Evolutionary conservation across 805 yeast genomes (phyloP).

Genomic region (Candida germanica): DNA sequence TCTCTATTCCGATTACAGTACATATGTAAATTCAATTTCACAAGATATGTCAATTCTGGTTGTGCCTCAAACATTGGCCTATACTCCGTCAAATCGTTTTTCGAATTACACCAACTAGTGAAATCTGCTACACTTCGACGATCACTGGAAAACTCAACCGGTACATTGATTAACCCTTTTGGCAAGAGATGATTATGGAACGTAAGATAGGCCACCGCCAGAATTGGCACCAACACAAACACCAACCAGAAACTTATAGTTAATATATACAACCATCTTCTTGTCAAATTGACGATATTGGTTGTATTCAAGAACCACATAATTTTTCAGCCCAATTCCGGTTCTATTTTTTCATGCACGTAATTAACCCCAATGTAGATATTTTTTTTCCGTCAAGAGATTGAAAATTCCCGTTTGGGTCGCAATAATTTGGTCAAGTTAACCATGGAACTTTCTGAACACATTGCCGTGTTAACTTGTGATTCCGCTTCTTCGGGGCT

Average conservation of each 20-base stretch:
- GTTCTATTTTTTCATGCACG: too few species aligned
- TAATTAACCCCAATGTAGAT: too few species aligned
- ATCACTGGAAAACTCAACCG: conserved; percentile 8
- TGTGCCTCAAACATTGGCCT: conserved; percentile 9
- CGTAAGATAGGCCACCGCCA: conserved; percentile 31
- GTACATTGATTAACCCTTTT: conserved; percentile 13
- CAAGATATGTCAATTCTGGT: conserved; percentile 17
- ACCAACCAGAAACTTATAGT: conserved; percentile 20
- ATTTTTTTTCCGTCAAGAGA: too few species aligned
- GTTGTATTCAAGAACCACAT: conserved; percentile 6
- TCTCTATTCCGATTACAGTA: conserved; percentile 20
- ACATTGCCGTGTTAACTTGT: conserved; percentile 39
- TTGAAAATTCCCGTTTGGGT: too few species aligned
- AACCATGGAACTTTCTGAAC: too few species aligned
- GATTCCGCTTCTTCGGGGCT: conserved; percentile 34
- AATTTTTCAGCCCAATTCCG: too few species aligned
- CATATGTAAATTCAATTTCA: conserved; percentile 21
- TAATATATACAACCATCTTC: conserved; percentile 23
- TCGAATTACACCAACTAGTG: neutral
- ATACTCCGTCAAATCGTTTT: neutral
- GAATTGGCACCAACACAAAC: conserved; percentile 31
- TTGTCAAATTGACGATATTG: conserved; percentile 3
- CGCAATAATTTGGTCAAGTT: too few species aligned
- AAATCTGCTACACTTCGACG: too few species aligned
- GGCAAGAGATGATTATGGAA: conserved; percentile 37